A percentile compares a stretch with the other conserved stretches of the same genome.
Conservation (phyloP, 495 filamentous ascomycete genomes). For the Paragyromitra xinjiangensis region DNA sequence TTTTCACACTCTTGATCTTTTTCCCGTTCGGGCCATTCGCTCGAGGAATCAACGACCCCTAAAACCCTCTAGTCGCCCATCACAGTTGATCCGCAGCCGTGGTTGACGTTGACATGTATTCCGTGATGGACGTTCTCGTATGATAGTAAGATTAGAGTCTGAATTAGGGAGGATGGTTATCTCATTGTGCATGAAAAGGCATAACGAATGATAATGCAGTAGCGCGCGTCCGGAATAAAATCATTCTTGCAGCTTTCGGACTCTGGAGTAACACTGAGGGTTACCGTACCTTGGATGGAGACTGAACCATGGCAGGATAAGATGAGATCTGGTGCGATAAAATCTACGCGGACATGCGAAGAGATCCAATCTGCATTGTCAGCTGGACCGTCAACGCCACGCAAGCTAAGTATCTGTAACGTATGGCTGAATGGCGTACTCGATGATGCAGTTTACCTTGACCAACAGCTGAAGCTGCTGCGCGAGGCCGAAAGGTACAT, state of each 20-base stretch:
- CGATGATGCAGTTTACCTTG: background rate
- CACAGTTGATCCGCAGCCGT: slow-evolving; percentile 10
- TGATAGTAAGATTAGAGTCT: slow-evolving; percentile 10
- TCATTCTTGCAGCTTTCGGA: slow-evolving; percentile 1
- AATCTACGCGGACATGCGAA: slow-evolving; percentile 21
- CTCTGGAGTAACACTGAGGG: slow-evolving; percentile 10
- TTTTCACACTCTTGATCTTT: slow-evolving; percentile 11
- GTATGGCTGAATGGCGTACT: slow-evolving; percentile 1
- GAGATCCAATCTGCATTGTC: slow-evolving; percentile 17
- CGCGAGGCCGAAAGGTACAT: background rate
- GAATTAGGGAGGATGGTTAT: slow-evolving; percentile 17
- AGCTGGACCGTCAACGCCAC: slow-evolving; percentile 8
- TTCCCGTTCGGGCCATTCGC: slow-evolving; percentile 15
- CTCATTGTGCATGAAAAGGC: slow-evolving; percentile 16
- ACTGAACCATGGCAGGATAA: background rate
- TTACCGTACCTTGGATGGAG: background rate
- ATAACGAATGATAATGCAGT: slow-evolving; percentile 19
- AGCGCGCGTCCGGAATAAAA: slow-evolving; percentile 19
- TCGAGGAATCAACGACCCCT: background rate
- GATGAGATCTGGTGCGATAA: slow-evolving; percentile 29
- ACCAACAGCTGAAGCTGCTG: slow-evolving; percentile 4
- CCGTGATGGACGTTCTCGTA: slow-evolving; percentile 1
- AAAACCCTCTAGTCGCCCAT: slow-evolving; percentile 7
- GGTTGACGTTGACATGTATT: slow-evolving; percentile 18
- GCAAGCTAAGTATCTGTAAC: slow-evolving; percentile 6